Conservation (phyloP, 176 grass and related monocot genomes). For the Phoenix roebelenii region DNA sequence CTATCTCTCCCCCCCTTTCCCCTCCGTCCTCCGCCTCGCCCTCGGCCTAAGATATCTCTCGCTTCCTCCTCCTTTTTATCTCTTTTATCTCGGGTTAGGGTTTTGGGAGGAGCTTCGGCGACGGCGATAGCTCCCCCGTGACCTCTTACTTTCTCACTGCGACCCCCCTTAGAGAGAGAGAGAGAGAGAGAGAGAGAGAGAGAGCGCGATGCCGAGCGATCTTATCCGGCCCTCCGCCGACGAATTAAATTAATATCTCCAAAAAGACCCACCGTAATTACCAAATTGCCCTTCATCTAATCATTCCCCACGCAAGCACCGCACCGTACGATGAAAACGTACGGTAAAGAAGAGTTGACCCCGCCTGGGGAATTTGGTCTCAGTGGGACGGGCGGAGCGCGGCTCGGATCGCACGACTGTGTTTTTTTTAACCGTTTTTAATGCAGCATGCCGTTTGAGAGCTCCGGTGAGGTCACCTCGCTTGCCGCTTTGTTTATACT, state of each 20-base stretch:
- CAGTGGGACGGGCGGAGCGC: no score
- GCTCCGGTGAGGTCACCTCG: no score
- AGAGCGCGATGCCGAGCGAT: background rate
- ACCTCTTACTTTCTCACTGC: constrained; percentile 21
- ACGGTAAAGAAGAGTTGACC: background rate
- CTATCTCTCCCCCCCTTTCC: background rate
- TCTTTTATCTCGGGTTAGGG: constrained; percentile 1
- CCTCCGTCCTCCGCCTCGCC: background rate
- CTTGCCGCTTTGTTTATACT: no score
- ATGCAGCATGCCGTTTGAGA: no score
- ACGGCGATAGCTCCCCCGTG: constrained; percentile 22
- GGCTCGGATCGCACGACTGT: no score
- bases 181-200: background rate
- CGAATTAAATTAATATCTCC: constrained; percentile 17
- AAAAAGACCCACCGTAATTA: constrained; percentile 11
- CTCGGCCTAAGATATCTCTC: constrained; percentile 7
- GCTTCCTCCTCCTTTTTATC: background rate
- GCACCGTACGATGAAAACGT: background rate
- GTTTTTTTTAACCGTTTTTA: no score
- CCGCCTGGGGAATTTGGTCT: no score
- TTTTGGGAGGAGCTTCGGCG: constrained; percentile 3
- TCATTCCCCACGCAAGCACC: no score
- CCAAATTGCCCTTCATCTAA: constrained; percentile 1
- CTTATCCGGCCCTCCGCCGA: constrained; percentile 16
- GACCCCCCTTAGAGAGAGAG: background rate